phyloP scores from a whole-genome alignment of 1,284 basidiomycete species.

The Termitomyces sp. region DNA sequence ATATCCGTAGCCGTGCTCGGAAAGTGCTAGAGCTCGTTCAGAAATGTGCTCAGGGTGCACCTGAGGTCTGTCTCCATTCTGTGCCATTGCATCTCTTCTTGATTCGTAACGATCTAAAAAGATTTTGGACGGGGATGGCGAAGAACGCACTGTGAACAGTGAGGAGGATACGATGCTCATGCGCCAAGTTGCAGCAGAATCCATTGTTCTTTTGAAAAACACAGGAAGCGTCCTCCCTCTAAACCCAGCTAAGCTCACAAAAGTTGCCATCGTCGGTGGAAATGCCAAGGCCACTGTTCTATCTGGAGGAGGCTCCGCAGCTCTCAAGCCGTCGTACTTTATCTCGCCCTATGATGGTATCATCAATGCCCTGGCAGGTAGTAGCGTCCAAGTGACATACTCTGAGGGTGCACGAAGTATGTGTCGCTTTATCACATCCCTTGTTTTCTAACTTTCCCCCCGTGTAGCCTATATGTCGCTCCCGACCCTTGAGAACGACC shows the following conservation, averaged over 20 bases:
- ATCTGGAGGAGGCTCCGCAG: slow-evolving; percentile 74
- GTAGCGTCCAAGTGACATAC: slow-evolving; percentile 51
- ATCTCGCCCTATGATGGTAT: slow-evolving; percentile 72
- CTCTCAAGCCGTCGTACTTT: slow-evolving; percentile 69
- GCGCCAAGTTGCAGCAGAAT: slow-evolving; percentile 56
- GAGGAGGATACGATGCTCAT: slow-evolving; percentile 57
- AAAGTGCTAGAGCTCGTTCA: slow-evolving; percentile 64
- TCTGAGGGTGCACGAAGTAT: slow-evolving; percentile 58
- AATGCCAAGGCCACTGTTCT: slow-evolving; percentile 67
- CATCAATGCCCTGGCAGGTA: slow-evolving; percentile 38
- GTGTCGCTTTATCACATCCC: background rate
- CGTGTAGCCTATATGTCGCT: slow-evolving; percentile 51
- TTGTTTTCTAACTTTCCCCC: background rate
- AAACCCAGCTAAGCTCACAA: slow-evolving; percentile 45
- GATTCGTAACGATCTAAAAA: slow-evolving; percentile 19
- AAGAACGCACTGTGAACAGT: slow-evolving; percentile 56
- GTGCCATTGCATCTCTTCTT: background rate
- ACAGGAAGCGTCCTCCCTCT: slow-evolving; percentile 57
- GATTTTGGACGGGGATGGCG: slow-evolving; percentile 64
- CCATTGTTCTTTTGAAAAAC: slow-evolving; percentile 76
- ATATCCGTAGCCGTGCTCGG: slow-evolving; percentile 63
- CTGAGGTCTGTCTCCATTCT: slow-evolving; percentile 43
- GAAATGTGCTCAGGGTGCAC: slow-evolving; percentile 55
- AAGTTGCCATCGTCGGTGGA: slow-evolving; percentile 71
- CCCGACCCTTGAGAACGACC: slow-evolving; percentile 61